These are phyloP conservation scores for Vitis vinifera DNA, from an alignment of 164 flowering plant species.

Conservation along the genomic window ASM3070453v1 NC_081817.1:2942001-2942500, in stretches of 20 bases:
- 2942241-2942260: not conserved
- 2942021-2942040: not conserved
- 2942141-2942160: constrained; percentile 6
- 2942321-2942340: too few species aligned
- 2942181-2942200: constrained; percentile 9
- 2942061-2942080: constrained; percentile 4
- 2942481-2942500: too few species aligned
- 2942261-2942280: not conserved
- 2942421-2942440: too few species aligned
- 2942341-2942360: too few species aligned
- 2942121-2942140: not conserved
- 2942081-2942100: constrained; percentile 2
- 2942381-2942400: too few species aligned
- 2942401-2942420: too few species aligned
- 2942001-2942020: constrained; percentile 6
- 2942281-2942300: constrained; percentile 1
- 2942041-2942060: constrained; percentile 3
- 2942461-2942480: too few species aligned
- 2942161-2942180: not conserved
- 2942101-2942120: constrained; percentile 1
- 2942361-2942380: too few species aligned
- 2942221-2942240: constrained; percentile 1
- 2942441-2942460: too few species aligned
- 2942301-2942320: too few species aligned
- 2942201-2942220: not conserved